Percentiles rank a stretch among this genome's conserved stretches.
These are phyloP conservation scores for Fusarium multiceps DNA, from an alignment of 2,329 filamentous ascomycete genomes.

Conservation along the genomic window DNA sequence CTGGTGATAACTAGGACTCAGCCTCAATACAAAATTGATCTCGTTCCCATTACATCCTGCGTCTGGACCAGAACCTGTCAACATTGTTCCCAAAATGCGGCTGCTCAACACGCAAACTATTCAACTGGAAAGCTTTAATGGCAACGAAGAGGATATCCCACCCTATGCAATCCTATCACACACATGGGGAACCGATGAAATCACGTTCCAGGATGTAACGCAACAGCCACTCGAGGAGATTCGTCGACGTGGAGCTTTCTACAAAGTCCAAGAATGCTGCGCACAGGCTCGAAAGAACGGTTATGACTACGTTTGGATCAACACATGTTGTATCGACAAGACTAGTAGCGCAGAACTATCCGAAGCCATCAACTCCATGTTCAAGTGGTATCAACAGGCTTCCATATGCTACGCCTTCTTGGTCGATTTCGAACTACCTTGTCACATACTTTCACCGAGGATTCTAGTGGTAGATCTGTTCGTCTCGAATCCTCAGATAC, in stretches of 20 bases:
- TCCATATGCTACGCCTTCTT: constrained; percentile 44
- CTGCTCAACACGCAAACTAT: constrained; percentile 43
- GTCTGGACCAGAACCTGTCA: no score
- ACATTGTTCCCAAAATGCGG: constrained; percentile 37
- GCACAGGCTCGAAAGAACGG: constrained; percentile 22
- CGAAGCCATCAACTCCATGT: constrained; percentile 48
- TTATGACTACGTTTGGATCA: constrained; percentile 42
- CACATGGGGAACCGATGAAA: constrained; percentile 49
- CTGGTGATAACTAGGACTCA: not conserved
- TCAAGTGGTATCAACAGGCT: constrained; percentile 44
- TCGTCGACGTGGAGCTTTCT: constrained; percentile 6
- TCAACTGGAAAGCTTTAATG: constrained; percentile 40
- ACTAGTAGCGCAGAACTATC: constrained; percentile 43
- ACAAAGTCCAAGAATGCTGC: constrained; percentile 38
- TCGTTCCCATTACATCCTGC: not conserved
- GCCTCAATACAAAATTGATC: not conserved
- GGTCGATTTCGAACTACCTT: constrained; percentile 25
- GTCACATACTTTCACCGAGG: not conserved
- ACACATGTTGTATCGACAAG: constrained; percentile 49
- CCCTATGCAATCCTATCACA: constrained; percentile 53
- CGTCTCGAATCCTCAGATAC: not conserved
- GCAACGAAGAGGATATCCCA: constrained; percentile 28
- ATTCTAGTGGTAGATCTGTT: not conserved
- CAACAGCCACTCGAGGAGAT: not conserved
- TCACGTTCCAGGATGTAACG: constrained; percentile 46